Evolutionary conservation across 257 asterid genomes (phyloP).

Genomic region (Pogostemon cablin): DNA sequence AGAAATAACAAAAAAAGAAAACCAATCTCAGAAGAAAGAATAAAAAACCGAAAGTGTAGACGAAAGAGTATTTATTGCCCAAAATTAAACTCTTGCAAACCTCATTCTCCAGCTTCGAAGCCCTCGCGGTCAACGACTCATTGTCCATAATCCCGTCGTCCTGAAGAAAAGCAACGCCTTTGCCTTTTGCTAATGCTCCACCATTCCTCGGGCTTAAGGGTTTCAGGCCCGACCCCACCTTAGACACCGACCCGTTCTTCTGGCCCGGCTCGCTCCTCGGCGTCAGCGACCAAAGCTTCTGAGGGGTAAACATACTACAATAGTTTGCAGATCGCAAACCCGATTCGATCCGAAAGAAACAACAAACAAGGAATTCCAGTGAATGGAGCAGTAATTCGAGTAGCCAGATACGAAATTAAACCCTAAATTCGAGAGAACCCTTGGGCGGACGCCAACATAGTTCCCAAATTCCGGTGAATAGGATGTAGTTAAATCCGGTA

Average conservation of each 20-base stretch:
- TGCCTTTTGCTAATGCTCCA: constrained; percentile 47
- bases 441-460: constrained; percentile 72
- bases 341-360: constrained; percentile 32
- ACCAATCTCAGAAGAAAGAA: neutral
- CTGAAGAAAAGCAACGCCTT: constrained; percentile 45
- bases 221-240: constrained; percentile 43
- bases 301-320: constrained; percentile 69
- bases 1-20: constrained; percentile 14
- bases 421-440: constrained; percentile 49
- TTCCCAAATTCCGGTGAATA: constrained; percentile 70
- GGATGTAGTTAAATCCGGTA: constrained; percentile 66
- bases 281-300: constrained; percentile 70
- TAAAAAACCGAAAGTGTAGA: constrained; percentile 11
- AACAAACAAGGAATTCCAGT: neutral
- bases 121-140: constrained; percentile 54
- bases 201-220: constrained; percentile 51
- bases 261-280: constrained; percentile 63
- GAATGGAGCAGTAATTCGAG: constrained; percentile 30
- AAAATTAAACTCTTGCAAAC: constrained; percentile 47
- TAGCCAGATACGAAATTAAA: constrained; percentile 25
- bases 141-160: constrained; percentile 54
- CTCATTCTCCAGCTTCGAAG: constrained; percentile 72
- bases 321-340: constrained; percentile 48
- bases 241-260: constrained; percentile 50
- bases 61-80: neutral